Conservation (phyloP, 257 asterid genomes). For the Misopates orontium region DNA sequence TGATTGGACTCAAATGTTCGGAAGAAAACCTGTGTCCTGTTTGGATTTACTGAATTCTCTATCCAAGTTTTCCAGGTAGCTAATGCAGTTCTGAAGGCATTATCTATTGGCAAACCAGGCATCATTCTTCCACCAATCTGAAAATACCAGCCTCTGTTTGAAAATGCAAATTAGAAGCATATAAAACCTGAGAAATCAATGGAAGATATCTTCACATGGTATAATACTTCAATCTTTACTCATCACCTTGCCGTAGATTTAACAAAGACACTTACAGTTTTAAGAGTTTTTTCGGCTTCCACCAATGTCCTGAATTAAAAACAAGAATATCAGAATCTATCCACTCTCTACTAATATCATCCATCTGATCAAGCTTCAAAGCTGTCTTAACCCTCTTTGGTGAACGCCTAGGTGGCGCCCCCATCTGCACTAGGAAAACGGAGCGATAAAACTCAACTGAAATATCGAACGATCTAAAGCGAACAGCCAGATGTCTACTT, state of each 20-base stretch:
- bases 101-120: constrained; percentile 76
- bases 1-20: constrained; percentile 88
- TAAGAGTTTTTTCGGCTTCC: constrained; percentile 79
- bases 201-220: no score
- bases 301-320: constrained; percentile 95
- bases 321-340: constrained; percentile 74
- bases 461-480: constrained; percentile 50
- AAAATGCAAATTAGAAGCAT: constrained; percentile 49
- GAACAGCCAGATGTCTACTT: constrained; percentile 67
- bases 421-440: constrained; percentile 78
- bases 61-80: constrained; percentile 84
- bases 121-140: constrained; percentile 78
- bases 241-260: constrained; percentile 8
- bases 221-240: no score
- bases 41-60: constrained; percentile 56
- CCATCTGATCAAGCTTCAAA: constrained; percentile 68
- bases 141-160: constrained; percentile 98
- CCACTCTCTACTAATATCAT: constrained; percentile 77
- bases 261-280: constrained; percentile 61
- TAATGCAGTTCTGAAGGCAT: constrained; percentile 64
- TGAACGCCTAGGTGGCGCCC: constrained; percentile 58
- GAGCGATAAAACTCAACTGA: constrained; percentile 86
- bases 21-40: constrained; percentile 70
- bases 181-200: neutral
- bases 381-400: constrained; percentile 81